phyloP scores from a whole-genome alignment of 257 asterid species.

The Forsythia suspensa region DNA sequence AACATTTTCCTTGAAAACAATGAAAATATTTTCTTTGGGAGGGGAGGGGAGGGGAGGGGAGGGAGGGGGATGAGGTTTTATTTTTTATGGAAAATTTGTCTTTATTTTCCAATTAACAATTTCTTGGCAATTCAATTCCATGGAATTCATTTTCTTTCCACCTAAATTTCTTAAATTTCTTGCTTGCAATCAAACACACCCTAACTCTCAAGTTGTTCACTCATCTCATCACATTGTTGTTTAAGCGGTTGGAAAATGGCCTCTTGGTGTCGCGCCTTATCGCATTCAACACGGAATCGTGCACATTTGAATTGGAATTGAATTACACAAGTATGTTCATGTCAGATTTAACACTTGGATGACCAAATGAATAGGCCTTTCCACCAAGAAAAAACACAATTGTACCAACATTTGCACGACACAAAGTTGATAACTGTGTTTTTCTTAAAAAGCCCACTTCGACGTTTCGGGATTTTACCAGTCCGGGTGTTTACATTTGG shows the following conservation, averaged over 20 bases:
- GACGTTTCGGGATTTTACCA: conserved; percentile 26
- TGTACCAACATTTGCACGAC: conserved; percentile 22
- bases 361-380: conserved; percentile 16
- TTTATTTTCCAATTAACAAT: no score
- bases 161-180: no score
- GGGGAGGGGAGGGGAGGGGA: no score
- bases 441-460: conserved; percentile 28
- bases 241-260: not conserved
- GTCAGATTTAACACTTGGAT: not conserved
- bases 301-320: not conserved
- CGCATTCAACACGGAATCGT: not conserved
- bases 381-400: conserved; percentile 9
- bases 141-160: no score
- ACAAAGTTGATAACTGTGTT: conserved; percentile 27
- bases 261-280: not conserved
- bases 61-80: no score
- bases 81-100: no score
- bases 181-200: no score
- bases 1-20: no score
- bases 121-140: no score
- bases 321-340: not conserved
- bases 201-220: not conserved
- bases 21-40: no score
- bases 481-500: conserved; percentile 15
- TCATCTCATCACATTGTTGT: conserved; percentile 3